Evolutionary conservation across 192 early-diverging fungal species (phyloP), one percentile per base, ranked within the genome.

Genomic region (Coemansia sp.): DNA sequence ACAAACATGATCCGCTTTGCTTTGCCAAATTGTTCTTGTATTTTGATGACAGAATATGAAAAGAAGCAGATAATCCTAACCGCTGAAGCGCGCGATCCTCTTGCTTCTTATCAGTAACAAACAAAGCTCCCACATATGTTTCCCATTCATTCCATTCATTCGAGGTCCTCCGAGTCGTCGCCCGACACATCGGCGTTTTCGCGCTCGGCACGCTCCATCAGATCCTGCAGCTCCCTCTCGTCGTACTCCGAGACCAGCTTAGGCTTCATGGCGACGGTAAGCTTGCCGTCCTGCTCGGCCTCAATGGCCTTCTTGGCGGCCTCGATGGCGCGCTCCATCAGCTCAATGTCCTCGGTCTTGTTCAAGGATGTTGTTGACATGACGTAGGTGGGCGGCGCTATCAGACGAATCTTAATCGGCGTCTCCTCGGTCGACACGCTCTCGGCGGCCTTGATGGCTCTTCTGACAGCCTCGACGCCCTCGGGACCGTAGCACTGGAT

Each of bases 391-490:
- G 97, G 97, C 40, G 97, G 94, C 1, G 96, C 94, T 56, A 99
- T 89, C 65, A 97, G 88, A 59, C 90, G 90, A 72, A 95, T 89
- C 80, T 91, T 92, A 78, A 97, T 90, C 32, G 84, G 85, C 9
- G 92, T 90, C 48, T 90, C 87, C 37, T 88, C 86, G 8, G 92
- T 93, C 49, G 90, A 91, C 63, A 84, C 83, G 8, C 84, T 88
- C 84, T 97, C 94, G 47, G 94, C 95, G 41, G 95, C 93, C 68
- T 74, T 85, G 61, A 99, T 84, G 10, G 96, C 95, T 46, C 83
- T 84, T 71, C 95, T 94, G 73, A 99, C 95, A 48, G 95, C 97
- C 77, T 97, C 93, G 46, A 99, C 92, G 67, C 97, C 97, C 78
- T 96, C 91, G 71, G 94, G 94, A 62, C 90, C 92, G 71, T 91